phyloP scores from a whole-genome alignment of 2,329 filamentous ascomycete species.

The Pyricularia pennisetigena region DNA sequence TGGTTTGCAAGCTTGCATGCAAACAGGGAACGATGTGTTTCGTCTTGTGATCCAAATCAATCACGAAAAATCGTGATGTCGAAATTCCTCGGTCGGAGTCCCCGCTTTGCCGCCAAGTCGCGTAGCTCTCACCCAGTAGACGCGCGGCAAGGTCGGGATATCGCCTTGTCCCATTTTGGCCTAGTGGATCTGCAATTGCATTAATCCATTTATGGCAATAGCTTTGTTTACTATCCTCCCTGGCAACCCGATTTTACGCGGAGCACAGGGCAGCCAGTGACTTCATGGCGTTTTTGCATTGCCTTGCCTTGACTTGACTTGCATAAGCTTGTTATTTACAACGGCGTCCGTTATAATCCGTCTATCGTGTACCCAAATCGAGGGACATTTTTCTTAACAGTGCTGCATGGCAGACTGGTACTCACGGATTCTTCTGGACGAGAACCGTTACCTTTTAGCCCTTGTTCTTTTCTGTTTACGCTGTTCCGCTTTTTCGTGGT shows the following conservation, averaged over 20 bases:
- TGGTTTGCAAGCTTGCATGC: background rate
- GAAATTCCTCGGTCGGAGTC: background rate
- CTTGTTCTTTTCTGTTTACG: background rate
- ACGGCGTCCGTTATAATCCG: background rate
- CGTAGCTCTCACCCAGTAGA: background rate
- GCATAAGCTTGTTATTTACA: background rate
- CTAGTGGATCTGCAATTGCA: background rate
- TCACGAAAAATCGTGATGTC: background rate
- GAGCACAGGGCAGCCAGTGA: slow-evolving; percentile 1
- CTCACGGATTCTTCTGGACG: background rate
- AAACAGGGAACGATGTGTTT: background rate
- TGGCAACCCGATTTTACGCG: slow-evolving; percentile 4
- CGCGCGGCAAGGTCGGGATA: background rate
- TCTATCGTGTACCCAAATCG: background rate
- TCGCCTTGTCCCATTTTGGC: background rate
- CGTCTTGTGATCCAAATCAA: background rate
- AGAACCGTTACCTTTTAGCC: background rate
- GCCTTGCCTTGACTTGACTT: background rate
- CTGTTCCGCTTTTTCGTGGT: background rate
- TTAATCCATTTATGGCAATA: background rate
- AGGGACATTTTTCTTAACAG: background rate
- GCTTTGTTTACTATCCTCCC: slow-evolving; percentile 5
- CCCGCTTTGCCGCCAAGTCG: background rate
- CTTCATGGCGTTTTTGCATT: slow-evolving; percentile 1
- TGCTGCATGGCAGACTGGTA: background rate